Base-by-base conservation (phyloP, 2,329 filamentous ascomycete genomes). In the Eutypella sp. region DNA sequence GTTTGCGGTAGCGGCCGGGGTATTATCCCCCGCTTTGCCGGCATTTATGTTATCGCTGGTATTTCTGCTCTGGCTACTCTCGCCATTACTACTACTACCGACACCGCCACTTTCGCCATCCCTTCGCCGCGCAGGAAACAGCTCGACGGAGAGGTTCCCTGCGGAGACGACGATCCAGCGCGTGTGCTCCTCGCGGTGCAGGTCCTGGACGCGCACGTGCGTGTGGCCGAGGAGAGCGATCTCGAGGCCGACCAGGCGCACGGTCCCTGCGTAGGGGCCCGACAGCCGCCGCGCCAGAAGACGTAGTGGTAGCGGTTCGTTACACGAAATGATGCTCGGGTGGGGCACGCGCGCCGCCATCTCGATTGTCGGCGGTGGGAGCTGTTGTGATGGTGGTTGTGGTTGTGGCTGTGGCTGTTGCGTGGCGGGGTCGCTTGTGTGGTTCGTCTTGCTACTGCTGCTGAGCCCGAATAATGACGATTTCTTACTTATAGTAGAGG, bases 281-380 rank as follows among this genome's bases (percentile, higher is more conserved):
- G 74, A 72, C 41, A 90, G 70, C 62, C 89, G 95, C 58, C 85
- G 89, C 33, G 90, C 76, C 13, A 96, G 71, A 8, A 99, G 70
- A 1, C 89, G 80, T 3, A 97, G 72, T 0, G 92, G 92, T 7
- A 97, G 58, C 5, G 89, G 83, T 54, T 91, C 79, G 63, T 95
- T 95, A 69, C 91, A 95, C 0, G 91, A 96, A 41, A 97, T 70
- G 38, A 96, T 87, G 3, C 89, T 78, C 4, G 93, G 93, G 59
- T 90, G 87, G 0, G 93, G 93, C 25, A 99, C 70, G 27, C 92
- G 81, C 4, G 87, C 89, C 57, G 79, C 79, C 43, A 85, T 70
- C 55, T 96, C 91, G 37, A 96, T 76, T n/a, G n/a, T n/a, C n/a
- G n/a, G n/a, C 4, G 83, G 85, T 11, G 93, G 82, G 2, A 81